phyloP scores from a whole-genome alignment of 108 stramenopile genomes.

The Phaeodactylum tricornutum region DNA sequence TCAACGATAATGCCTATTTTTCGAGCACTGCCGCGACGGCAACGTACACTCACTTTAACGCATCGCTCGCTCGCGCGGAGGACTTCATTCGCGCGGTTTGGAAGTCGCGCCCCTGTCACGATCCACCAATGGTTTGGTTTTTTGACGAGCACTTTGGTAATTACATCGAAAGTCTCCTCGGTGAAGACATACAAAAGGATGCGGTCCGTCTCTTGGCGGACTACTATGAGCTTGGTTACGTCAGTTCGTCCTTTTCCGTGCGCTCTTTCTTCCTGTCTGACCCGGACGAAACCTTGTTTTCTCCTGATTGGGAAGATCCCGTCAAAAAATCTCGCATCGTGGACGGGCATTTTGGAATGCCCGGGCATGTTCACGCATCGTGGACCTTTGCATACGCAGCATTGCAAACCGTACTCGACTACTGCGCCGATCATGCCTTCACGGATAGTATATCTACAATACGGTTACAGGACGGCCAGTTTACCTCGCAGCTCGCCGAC shows the following conservation, averaged over 20 bases:
- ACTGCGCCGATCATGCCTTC: slow-evolving; percentile 23
- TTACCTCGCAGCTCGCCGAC: too few species aligned
- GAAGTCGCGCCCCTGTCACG: slow-evolving; percentile 8
- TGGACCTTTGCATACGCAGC: slow-evolving; percentile 16
- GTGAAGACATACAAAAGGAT: slow-evolving; percentile 27
- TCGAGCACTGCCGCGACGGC: slow-evolving; percentile 3
- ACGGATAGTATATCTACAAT: too few species aligned
- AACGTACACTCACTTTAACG: slow-evolving; percentile 22
- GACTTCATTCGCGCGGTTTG: slow-evolving; percentile 23
- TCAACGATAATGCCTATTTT: slow-evolving; percentile 47
- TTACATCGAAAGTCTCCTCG: slow-evolving; percentile 33
- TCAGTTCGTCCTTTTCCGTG: slow-evolving; percentile 36
- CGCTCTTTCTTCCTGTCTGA: slow-evolving; percentile 38
- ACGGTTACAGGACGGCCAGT: too few species aligned
- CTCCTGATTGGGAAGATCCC: slow-evolving; percentile 18
- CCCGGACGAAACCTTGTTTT: slow-evolving; percentile 40
- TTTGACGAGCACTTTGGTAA: slow-evolving; percentile 62
- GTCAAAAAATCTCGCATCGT: not conserved
- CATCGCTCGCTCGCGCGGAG: slow-evolving; percentile 18
- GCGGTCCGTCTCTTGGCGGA: slow-evolving; percentile 31
- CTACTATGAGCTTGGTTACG: slow-evolving; percentile 27
- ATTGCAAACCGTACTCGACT: slow-evolving; percentile 8
- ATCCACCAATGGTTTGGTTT: slow-evolving; percentile 44
- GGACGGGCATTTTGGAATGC: slow-evolving; percentile 27
- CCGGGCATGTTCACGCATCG: slow-evolving; percentile 17